These are phyloP conservation scores for Suillus sp. DNA, from an alignment of 768 basidiomycete genomes.

Conservation along the genomic window DNA sequence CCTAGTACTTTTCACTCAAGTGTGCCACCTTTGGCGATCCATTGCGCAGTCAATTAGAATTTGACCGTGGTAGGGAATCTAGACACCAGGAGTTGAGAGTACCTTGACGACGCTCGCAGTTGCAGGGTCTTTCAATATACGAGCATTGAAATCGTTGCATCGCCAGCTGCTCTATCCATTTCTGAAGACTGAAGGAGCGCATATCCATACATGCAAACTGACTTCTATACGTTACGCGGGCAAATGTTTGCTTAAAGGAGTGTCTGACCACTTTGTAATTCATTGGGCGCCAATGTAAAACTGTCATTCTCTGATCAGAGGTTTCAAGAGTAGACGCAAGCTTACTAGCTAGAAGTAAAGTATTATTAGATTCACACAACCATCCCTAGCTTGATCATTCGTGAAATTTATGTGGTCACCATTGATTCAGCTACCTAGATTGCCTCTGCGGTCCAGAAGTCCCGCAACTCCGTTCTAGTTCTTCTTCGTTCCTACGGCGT, in stretches of 20 bases:
- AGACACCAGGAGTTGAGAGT: neutral
- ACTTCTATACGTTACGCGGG: neutral
- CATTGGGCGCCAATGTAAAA: neutral
- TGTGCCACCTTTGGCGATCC: neutral
- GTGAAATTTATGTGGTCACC: neutral
- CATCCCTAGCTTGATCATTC: neutral
- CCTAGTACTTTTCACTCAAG: neutral
- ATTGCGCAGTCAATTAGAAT: neutral
- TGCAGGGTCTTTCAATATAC: neutral
- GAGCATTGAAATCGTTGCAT: neutral
- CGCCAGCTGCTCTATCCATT: neutral
- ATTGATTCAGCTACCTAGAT: neutral
- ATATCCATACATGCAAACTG: neutral
- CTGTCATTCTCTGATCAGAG: neutral
- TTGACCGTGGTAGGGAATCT: neutral
- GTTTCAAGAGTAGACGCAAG: neutral
- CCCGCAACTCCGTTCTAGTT: constrained; percentile 72
- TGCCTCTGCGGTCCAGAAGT: constrained; percentile 36
- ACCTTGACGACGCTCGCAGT: neutral
- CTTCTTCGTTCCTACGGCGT: constrained; percentile 64
- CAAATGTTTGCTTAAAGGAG: neutral
- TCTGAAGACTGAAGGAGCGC: neutral
- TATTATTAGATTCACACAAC: neutral
- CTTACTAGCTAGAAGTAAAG: neutral
- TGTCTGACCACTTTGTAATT: neutral